These are phyloP conservation scores for Rhizopus sp. DNA, from an alignment of 371 early-diverging fungal genomes.

Conservation along the genomic window DNA sequence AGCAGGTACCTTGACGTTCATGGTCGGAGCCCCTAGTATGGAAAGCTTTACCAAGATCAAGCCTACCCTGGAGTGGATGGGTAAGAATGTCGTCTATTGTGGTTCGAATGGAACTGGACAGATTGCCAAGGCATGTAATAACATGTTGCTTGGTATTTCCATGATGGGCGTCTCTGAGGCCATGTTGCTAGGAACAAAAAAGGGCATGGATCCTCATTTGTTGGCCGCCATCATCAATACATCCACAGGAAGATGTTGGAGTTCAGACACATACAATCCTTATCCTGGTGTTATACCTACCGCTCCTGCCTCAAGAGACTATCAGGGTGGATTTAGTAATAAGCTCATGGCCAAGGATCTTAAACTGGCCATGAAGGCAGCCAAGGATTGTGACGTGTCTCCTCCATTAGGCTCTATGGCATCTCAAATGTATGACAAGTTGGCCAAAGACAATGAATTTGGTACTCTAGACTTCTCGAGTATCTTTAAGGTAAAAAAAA, in stretches of 20 bases:
- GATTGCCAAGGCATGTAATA: slow-evolving; percentile 97
- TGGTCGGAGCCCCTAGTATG: slow-evolving; percentile 84
- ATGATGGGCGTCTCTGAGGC: slow-evolving; percentile 96
- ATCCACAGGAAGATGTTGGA: slow-evolving; percentile 90
- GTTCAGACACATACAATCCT: slow-evolving; percentile 92
- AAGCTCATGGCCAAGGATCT: slow-evolving; percentile 94
- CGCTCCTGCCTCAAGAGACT: slow-evolving; percentile 85
- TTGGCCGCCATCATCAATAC: slow-evolving; percentile 87
- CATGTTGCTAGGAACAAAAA: slow-evolving; percentile 82
- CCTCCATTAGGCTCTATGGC: slow-evolving; percentile 78
- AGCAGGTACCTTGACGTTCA: slow-evolving; percentile 93
- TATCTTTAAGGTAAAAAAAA: slow-evolving; percentile 62
- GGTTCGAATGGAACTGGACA: slow-evolving; percentile 89
- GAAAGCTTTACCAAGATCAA: slow-evolving; percentile 68
- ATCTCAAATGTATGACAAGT: slow-evolving; percentile 76
- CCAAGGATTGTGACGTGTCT: slow-evolving; percentile 71
- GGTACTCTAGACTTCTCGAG: slow-evolving; percentile 75
- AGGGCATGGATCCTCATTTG: slow-evolving; percentile 91
- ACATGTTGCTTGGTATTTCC: slow-evolving; percentile 91
- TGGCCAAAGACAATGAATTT: slow-evolving; percentile 59
- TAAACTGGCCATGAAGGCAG: slow-evolving; percentile 88
- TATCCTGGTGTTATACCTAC: slow-evolving; percentile 82
- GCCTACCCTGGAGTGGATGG: slow-evolving; percentile 80
- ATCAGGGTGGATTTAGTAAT: slow-evolving; percentile 91
- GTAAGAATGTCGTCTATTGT: slow-evolving; percentile 92